Evolutionary conservation across 768 basidiomycete genomes (phyloP), one percentile per base, ranked within the genome.

Genomic region (Naganishia vaughanmartiniae): DNA sequence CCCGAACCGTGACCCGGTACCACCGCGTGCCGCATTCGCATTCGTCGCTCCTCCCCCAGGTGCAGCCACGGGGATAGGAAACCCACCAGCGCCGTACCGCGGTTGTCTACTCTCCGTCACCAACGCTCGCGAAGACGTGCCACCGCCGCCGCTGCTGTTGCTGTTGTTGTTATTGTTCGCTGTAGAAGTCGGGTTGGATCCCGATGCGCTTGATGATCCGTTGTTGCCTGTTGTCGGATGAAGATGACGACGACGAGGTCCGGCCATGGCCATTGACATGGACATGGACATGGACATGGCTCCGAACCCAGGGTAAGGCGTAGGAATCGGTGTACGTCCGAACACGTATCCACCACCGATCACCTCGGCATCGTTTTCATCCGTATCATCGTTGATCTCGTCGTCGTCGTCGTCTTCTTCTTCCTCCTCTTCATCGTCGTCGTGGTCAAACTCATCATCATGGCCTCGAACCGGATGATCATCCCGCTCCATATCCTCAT

Each of bases 401-500:
- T 42, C 54, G 15, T 63, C 67, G 21, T 72, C 56, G 4, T 69
- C 57, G 21, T 39, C 66, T 53, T 67, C 66, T 19, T 17, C 28
- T 2, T 55, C 46, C 21, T 45, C 58, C 33, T 31, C 39, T 7
- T 51, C 30, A 30, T 39, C 2, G 26, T 70, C 74, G 24, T 71
- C 75, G 14, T 11, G 9, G 17, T 2, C 42, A 42, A 9, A 42
- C 14, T 15, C 10, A 39, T 75, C n/a, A 74, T 70, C 10, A 53
- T 68, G n/a, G 67, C 73, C 31, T 68, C 69, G 34, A n/a, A n/a
- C n/a, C n/a, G 71, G 65, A 21, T 55, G 60, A 45, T 69, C 68
- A 33, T 67, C 78, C 54, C 77, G 84, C 2, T 71, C 69, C 60
- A 69, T 71, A 54, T 72, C 66, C 54, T 56, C 67, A 28, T 73